Conservation (phyloP, 2,329 filamentous ascomycete genomes). For the Tolypocladium album region DNA sequence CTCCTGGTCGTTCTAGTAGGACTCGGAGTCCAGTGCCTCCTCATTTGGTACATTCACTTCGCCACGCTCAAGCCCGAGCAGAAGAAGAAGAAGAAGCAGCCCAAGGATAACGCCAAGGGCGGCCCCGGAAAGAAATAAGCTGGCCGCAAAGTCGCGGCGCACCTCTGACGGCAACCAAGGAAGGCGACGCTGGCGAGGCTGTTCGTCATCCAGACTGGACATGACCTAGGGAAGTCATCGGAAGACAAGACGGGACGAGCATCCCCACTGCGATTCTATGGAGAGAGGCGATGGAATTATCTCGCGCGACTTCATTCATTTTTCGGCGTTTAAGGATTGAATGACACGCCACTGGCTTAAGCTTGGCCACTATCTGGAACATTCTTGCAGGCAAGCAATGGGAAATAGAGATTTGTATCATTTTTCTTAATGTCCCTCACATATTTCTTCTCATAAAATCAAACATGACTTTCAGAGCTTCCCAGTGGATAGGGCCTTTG, state of each 20-base stretch:
- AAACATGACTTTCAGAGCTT: neutral
- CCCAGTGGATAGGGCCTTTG: conserved; percentile 7
- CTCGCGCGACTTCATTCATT: neutral
- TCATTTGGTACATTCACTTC: conserved; percentile 49
- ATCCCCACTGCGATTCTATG: neutral
- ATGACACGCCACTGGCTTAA: neutral
- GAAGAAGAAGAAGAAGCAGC: conserved; percentile 33
- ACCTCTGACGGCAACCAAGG: neutral
- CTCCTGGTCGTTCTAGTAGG: conserved; percentile 43
- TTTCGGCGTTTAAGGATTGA: neutral
- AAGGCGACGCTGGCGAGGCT: neutral
- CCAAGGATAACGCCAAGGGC: conserved; percentile 10
- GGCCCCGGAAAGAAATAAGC: neutral
- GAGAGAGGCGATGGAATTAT: neutral
- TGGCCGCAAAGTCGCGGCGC: neutral
- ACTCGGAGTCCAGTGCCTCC: conserved; percentile 31
- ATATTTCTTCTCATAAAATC: neutral
- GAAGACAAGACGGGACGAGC: neutral
- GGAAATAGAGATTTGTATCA: no score
- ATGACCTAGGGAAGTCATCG: neutral
- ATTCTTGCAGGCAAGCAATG: conserved; percentile 3
- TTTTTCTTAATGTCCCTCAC: neutral
- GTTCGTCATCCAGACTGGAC: neutral
- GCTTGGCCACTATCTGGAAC: neutral
- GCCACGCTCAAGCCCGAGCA: conserved; percentile 52